Percentiles rank a stretch among this genome's conserved stretches.
Evolutionary conservation across 2,329 filamentous ascomycete genomes (phyloP).

Genomic region (Diaporthe caulivora): DNA sequence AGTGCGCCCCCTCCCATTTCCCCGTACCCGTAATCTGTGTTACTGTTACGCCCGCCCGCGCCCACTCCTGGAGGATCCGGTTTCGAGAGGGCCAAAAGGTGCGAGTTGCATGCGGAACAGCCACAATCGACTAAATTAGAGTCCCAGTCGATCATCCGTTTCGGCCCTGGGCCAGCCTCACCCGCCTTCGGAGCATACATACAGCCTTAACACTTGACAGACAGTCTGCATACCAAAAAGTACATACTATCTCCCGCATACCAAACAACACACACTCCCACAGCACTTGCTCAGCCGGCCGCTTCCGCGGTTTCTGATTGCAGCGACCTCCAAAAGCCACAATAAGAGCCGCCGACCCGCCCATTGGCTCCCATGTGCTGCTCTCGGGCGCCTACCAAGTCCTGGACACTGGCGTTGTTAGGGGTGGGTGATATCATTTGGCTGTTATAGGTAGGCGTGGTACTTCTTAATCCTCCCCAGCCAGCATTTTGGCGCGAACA

Average conservation of each 20-base stretch:
- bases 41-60: not conserved
- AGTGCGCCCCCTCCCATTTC: slow-evolving; percentile 10
- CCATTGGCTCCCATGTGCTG: slow-evolving; percentile 38
- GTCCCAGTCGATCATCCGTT: slow-evolving; percentile 31
- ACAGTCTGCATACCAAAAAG: not conserved
- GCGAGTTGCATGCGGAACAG: slow-evolving; percentile 31
- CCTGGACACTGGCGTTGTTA: slow-evolving; percentile 30
- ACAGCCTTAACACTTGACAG: not conserved
- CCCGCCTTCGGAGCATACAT: slow-evolving; percentile 14
- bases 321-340: slow-evolving; percentile 14
- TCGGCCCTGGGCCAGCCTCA: slow-evolving; percentile 21
- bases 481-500: slow-evolving; percentile 8
- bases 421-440: slow-evolving; percentile 47
- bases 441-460: slow-evolving; percentile 42
- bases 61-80: slow-evolving; percentile 25
- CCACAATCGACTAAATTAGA: slow-evolving; percentile 28
- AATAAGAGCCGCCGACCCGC: not conserved
- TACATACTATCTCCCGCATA: not conserved
- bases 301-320: slow-evolving; percentile 8
- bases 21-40: slow-evolving; percentile 29
- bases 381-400: slow-evolving; percentile 41
- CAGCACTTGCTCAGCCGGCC: not conserved
- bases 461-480: not conserved
- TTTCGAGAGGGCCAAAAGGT: not conserved
- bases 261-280: not conserved